Percentiles rank a stretch among this genome's conserved stretches.
phyloP scores from a whole-genome alignment of 2,329 filamentous ascomycete genomes.

The Alternaria atra region DNA sequence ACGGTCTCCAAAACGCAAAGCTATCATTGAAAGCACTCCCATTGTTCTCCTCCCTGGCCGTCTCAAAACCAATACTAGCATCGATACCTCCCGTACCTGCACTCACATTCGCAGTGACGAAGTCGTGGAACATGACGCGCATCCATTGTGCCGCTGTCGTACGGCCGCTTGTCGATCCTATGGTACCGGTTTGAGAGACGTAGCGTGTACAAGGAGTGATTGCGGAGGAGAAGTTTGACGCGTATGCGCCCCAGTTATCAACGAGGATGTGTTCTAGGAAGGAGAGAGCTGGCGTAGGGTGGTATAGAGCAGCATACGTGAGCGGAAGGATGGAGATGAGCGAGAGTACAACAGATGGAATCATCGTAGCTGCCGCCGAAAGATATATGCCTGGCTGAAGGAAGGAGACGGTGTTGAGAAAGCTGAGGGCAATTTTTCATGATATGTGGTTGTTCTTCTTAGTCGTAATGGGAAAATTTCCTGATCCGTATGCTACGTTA shows the following conservation, averaged over 20 bases:
- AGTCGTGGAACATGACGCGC: slow-evolving; percentile 44
- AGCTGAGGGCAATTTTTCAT: not conserved
- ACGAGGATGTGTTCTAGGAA: slow-evolving; percentile 27
- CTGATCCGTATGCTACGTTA: not conserved
- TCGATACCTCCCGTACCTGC: slow-evolving; percentile 42
- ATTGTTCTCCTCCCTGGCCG: slow-evolving; percentile 30
- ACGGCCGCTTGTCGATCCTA: slow-evolving; percentile 16
- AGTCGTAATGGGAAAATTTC: not conserved
- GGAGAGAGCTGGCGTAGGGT: slow-evolving; percentile 10
- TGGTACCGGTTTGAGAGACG: slow-evolving; percentile 16
- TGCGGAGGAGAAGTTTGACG: slow-evolving; percentile 27
- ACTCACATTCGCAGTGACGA: slow-evolving; percentile 33
- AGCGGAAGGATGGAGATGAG: not conserved
- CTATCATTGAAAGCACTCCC: slow-evolving; percentile 43
- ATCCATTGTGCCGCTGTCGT: slow-evolving; percentile 36
- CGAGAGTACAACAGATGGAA: not conserved
- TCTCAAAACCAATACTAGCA: slow-evolving; percentile 44
- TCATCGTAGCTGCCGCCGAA: too few species aligned
- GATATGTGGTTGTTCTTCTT: not conserved
- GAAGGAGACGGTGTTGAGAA: not conserved
- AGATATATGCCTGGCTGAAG: too few species aligned
- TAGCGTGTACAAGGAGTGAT: slow-evolving; percentile 29
- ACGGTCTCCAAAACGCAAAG: slow-evolving; percentile 33
- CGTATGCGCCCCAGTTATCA: slow-evolving; percentile 26
- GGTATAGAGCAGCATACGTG: slow-evolving; percentile 6